Conservation (phyloP, 371 early-diverging fungal genomes). For the Basidiobolus heterosporus region DNA sequence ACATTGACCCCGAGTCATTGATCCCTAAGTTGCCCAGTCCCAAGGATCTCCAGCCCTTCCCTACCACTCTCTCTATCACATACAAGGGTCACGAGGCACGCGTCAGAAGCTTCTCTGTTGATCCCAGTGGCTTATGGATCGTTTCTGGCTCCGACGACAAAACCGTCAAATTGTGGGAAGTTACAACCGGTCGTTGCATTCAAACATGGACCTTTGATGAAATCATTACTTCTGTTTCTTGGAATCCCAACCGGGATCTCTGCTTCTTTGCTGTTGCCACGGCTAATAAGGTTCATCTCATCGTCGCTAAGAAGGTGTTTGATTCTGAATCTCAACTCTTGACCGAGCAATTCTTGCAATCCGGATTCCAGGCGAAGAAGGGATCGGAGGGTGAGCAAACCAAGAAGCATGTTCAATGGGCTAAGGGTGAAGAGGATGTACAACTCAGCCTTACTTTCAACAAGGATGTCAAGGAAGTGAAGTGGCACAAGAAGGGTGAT, state of each 20-base stretch:
- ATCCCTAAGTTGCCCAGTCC: slow-evolving; percentile 92
- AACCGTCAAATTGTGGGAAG: slow-evolving; percentile 81
- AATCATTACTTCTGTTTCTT: slow-evolving; percentile 54
- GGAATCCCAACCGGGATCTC: slow-evolving; percentile 74
- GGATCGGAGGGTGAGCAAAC: too few relatives aligned
- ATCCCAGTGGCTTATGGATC: slow-evolving; percentile 79
- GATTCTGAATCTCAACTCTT: neutral
- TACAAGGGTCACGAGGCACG: slow-evolving; percentile 68
- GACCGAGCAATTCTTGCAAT: neutral
- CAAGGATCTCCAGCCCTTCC: slow-evolving; percentile 89
- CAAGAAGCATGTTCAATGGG: too few relatives aligned
- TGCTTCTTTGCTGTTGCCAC: slow-evolving; percentile 53
- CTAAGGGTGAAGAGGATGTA: too few relatives aligned
- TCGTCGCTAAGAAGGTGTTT: neutral
- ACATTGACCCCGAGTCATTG: slow-evolving; percentile 81
- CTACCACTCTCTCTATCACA: slow-evolving; percentile 54
- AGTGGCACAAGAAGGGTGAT: slow-evolving; percentile 94
- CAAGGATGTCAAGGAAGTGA: slow-evolving; percentile 55
- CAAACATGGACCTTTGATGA: slow-evolving; percentile 49
- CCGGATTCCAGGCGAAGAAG: neutral
- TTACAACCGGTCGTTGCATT: slow-evolving; percentile 74
- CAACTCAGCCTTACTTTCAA: neutral
- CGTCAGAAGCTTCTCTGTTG: slow-evolving; percentile 68
- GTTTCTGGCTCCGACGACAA: slow-evolving; percentile 79
- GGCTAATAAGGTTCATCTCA: slow-evolving; percentile 3